These are phyloP conservation scores for Santalum album DNA, from an alignment of 164 flowering plant species.

Conservation along the genomic window DNA sequence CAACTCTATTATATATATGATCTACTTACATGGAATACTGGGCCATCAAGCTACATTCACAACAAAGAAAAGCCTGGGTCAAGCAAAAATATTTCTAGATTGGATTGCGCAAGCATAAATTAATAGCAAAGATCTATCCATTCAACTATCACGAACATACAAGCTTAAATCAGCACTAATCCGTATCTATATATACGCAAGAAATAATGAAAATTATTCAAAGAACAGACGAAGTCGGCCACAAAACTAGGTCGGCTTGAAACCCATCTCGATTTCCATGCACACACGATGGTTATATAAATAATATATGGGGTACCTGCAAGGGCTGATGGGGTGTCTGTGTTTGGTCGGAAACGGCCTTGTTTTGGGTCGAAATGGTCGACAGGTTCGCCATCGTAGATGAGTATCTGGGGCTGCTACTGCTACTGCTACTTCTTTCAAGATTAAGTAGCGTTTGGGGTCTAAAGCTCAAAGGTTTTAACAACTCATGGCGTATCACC, in stretches of 20 bases:
- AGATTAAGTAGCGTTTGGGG: not conserved
- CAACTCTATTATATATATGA: no score
- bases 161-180: not conserved
- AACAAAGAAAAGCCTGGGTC: no score
- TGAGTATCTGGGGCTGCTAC: constrained; percentile 7
- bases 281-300: not conserved
- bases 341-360: constrained; percentile 11
- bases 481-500: constrained; percentile 16
- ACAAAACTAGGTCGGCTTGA: not conserved
- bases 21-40: no score
- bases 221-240: not conserved
- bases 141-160: no score
- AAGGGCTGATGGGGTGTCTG: constrained; percentile 20
- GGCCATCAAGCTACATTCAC: no score
- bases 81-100: no score
- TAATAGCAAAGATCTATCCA: no score
- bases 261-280: not conserved
- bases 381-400: constrained; percentile 23
- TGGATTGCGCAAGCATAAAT: no score
- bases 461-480: not conserved
- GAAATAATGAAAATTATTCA: not conserved
- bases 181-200: not conserved
- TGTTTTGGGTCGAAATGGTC: constrained; percentile 21
- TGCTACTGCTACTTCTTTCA: constrained; percentile 2
- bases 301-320: constrained; percentile 16